Conservation (phyloP, 176 grass and related monocot species). For the Dactylis glomerata region DNA sequence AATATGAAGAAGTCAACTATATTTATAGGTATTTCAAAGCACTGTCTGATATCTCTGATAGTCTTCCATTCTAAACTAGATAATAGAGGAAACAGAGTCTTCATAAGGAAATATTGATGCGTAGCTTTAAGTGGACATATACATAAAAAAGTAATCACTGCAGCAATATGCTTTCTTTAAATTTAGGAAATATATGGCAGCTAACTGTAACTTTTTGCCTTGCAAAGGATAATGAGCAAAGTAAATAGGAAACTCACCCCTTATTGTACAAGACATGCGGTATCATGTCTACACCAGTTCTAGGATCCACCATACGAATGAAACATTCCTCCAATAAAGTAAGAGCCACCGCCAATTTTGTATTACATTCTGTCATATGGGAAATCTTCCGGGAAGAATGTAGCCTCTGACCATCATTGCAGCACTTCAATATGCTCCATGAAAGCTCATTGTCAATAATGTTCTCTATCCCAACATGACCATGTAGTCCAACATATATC, state of each 20-base stretch:
- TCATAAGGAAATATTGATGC: not conserved
- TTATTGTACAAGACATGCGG: slow-evolving; percentile 88
- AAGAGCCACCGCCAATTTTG: slow-evolving; percentile 81
- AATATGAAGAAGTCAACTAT: slow-evolving; percentile 12
- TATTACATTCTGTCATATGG: slow-evolving; percentile 67
- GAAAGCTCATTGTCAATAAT: slow-evolving; percentile 69
- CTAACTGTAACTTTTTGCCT: not conserved
- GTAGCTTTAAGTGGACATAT: not conserved
- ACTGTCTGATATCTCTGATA: not conserved
- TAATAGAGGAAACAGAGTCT: not conserved
- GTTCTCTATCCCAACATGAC: slow-evolving; percentile 57
- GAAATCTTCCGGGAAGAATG: slow-evolving; percentile 63
- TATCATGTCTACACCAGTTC: slow-evolving; percentile 89
- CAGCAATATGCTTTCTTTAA: not conserved
- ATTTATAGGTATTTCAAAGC: not conserved
- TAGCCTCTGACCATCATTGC: slow-evolving; percentile 61
- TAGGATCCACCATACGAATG: slow-evolving; percentile 75
- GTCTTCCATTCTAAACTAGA: not conserved
- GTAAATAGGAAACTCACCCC: slow-evolving; percentile 46
- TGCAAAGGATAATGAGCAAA: not conserved
- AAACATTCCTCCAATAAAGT: slow-evolving; percentile 97
- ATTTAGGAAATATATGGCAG: not conserved
- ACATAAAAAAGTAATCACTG: not conserved
- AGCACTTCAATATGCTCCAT: slow-evolving; percentile 80
- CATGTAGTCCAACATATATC: slow-evolving; percentile 62